Conservation (phyloP, 371 early-diverging fungal genomes). For the Mortierella sp. region DNA sequence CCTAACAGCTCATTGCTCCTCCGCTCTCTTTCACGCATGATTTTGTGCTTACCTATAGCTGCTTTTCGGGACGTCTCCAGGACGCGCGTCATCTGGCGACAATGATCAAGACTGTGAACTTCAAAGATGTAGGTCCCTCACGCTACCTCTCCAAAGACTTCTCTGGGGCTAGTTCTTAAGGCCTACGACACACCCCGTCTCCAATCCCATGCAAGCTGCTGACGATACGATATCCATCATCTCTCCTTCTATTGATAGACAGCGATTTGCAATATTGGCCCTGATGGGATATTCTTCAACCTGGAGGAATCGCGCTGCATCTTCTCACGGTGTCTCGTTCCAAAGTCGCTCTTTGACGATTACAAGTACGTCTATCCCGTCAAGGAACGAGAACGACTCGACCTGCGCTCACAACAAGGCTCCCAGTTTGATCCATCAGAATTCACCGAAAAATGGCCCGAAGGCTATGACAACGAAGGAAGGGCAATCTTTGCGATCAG, state of each 20-base stretch:
- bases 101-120: slow-evolving; percentile 39
- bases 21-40: background rate
- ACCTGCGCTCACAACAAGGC: slow-evolving; percentile 12
- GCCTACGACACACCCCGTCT: background rate
- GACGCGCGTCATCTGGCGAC: slow-evolving; percentile 51
- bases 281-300: slow-evolving; percentile 36
- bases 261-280: slow-evolving; percentile 37
- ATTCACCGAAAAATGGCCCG: slow-evolving; percentile 23
- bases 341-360: slow-evolving; percentile 39
- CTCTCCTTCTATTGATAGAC: slow-evolving; percentile 14
- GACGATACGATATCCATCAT: background rate
- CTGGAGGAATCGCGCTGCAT: slow-evolving; percentile 54
- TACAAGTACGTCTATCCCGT: slow-evolving; percentile 27
- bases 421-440: slow-evolving; percentile 1
- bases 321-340: slow-evolving; percentile 40
- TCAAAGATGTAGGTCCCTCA: slow-evolving; percentile 45
- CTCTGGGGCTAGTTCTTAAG: background rate
- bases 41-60: slow-evolving; percentile 5
- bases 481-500: slow-evolving; percentile 45
- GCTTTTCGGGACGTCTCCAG: slow-evolving; percentile 33
- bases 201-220: background rate
- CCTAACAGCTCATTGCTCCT: background rate
- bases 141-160: background rate
- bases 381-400: background rate
- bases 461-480: slow-evolving; percentile 31